Conservation (phyloP, 108 stramenopile genomes). For the Tribonema minus region DNA sequence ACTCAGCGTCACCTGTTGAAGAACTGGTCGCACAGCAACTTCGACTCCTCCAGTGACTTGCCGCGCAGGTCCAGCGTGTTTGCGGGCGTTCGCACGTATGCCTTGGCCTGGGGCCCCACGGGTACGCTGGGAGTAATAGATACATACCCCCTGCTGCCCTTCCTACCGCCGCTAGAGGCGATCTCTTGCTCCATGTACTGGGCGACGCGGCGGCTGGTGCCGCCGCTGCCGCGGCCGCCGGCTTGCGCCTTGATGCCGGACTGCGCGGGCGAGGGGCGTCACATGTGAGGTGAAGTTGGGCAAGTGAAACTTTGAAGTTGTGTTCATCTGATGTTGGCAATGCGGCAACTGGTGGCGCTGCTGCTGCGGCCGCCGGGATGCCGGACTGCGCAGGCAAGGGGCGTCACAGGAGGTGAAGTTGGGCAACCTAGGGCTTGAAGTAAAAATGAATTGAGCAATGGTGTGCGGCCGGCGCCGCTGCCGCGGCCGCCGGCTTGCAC, state of each 20-base stretch:
- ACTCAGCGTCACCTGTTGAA: constrained; percentile 24
- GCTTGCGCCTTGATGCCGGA: constrained; percentile 22
- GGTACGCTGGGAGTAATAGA: too few species aligned
- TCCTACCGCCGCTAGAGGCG: not conserved
- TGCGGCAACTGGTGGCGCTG: not conserved
- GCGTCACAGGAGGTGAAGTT: not conserved
- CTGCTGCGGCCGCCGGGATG: not conserved
- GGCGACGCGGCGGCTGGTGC: constrained; percentile 16
- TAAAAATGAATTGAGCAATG: too few species aligned
- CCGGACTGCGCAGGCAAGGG: not conserved
- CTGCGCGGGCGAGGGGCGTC: not conserved
- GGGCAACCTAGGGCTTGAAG: not conserved
- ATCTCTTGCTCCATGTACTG: constrained; percentile 37
- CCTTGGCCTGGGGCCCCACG: too few species aligned
- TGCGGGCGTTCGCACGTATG: constrained; percentile 51
- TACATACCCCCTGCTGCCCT: not conserved
- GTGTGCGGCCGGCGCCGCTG: not conserved
- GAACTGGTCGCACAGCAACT: constrained; percentile 53
- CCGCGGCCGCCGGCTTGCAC: not conserved
- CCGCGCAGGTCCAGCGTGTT: constrained; percentile 84
- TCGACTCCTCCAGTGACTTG: constrained; percentile 71
- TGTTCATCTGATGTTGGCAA: not conserved
- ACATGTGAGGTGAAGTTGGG: too few species aligned
- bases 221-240: not conserved
- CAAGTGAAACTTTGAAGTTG: too few species aligned